phyloP scores from a whole-genome alignment of 768 basidiomycete genomes.

The Suillus weaverae region DNA sequence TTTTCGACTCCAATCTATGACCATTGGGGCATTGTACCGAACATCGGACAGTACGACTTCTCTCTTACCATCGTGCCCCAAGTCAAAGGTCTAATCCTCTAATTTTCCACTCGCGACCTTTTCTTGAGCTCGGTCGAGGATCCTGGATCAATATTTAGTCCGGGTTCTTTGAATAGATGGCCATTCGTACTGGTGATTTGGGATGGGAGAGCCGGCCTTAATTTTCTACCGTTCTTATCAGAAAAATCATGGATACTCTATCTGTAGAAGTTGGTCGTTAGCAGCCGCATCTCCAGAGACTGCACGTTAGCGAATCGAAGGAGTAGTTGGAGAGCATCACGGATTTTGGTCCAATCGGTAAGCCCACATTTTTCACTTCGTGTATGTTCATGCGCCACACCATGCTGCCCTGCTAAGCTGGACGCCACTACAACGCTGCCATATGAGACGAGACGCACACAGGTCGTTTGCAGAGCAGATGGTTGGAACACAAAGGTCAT shows the following conservation, averaged over 20 bases:
- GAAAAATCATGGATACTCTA: not conserved
- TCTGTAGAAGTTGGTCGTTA: not conserved
- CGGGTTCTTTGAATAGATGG: not conserved
- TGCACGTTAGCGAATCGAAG: not conserved
- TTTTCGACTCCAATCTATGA: not conserved
- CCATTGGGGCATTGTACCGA: not conserved
- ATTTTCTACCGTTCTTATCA: not conserved
- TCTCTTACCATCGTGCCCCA: not conserved
- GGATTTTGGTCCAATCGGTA: not conserved
- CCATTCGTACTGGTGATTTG: not conserved
- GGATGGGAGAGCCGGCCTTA: not conserved
- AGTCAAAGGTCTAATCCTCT: not conserved
- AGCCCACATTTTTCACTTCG: not conserved
- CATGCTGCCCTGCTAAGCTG: not conserved
- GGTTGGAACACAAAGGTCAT: too few relatives aligned
- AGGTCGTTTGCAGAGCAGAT: not conserved
- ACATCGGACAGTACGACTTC: not conserved
- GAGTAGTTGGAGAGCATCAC: not conserved
- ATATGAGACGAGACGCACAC: not conserved
- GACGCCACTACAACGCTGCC: not conserved
- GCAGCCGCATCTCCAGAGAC: not conserved
- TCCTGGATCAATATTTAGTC: not conserved
- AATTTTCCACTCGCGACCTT: not conserved
- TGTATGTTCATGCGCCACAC: not conserved
- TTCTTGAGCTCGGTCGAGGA: not conserved